Conservation (phyloP, 2,329 filamentous ascomycete species). For the Fusarium sublunatum region DNA sequence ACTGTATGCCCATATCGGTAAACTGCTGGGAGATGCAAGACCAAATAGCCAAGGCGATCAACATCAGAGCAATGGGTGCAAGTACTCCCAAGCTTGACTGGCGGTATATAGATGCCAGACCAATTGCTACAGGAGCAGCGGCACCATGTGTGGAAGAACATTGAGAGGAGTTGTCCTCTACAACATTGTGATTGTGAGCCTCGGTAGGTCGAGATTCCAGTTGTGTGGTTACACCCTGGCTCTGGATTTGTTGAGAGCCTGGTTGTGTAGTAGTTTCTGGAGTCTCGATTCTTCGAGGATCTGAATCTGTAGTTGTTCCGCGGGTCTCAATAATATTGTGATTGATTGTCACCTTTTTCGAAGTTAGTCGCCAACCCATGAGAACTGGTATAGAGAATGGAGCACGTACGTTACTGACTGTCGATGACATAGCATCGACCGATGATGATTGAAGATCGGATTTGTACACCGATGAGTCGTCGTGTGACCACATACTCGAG, state of each 20-base stretch:
- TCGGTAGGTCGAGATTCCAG: neutral
- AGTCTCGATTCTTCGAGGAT: constrained; percentile 14
- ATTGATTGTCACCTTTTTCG: constrained; percentile 39
- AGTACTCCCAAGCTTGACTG: constrained; percentile 8
- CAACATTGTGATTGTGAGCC: constrained; percentile 23
- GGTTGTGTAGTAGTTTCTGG: neutral
- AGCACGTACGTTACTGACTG: constrained; percentile 36
- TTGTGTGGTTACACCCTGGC: neutral
- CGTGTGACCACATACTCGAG: constrained; percentile 5
- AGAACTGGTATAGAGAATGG: neutral
- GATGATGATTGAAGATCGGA: constrained; percentile 11
- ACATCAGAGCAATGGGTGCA: constrained; percentile 13
- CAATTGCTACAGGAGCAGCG: constrained; percentile 6
- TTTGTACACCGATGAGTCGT: neutral
- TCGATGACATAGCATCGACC: constrained; percentile 3
- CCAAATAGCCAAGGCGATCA: constrained; percentile 24
- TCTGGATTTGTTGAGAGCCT: neutral
- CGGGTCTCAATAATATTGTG: constrained; percentile 10
- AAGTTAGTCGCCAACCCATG: constrained; percentile 35
- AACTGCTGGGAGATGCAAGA: constrained; percentile 11
- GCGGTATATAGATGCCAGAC: constrained; percentile 5
- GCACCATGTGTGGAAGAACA: constrained; percentile 6
- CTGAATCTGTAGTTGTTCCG: constrained; percentile 1
- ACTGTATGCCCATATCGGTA: neutral
- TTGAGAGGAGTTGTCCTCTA: constrained; percentile 15